Base-by-base conservation (phyloP, 2,329 filamentous ascomycete genomes). In the Neoascochyta sp. region DNA sequence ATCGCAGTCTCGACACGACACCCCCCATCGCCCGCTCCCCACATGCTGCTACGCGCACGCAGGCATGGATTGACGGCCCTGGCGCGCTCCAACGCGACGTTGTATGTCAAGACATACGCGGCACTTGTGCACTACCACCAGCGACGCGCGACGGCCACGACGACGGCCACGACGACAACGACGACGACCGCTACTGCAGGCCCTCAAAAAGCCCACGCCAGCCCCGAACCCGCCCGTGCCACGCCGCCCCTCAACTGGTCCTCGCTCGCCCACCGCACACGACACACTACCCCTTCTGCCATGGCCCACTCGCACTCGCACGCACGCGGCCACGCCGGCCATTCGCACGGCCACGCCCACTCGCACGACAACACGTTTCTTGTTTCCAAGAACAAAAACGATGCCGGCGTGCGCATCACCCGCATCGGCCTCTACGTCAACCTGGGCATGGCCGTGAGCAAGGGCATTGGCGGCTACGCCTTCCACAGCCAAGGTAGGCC, bases 331-430 rank as follows among this genome's bases (percentile, higher is more conserved):
- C 59, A 64, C 39, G 52, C 50, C 11, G 59, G 60, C 59, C 75
- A 79, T 45, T 64, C 68, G 34, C 76, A 78, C 48, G 67, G 70
- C 38, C 80, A 84, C 52, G 80, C 86, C 60, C 84, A 90, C 54
- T 81, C 88, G 58, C 85, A 92, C 62, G 87, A 95, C 65, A 92
- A 86, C 65, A 76, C 80, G 22, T 92, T 87, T 60, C 73, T 94
- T 27, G 83, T 80, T 4, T 90, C 85, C 5, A 74, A 73, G 43
- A 86, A 94, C 67, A 92, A 87, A 66, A 83, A 85, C 47, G 92
- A 98, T 65, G 88, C 92, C 27, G 87, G 87, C 45, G 93, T 95
- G 51, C 82, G 88, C 52, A 95, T 95, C 57, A 98, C 92, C 29
- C 75, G 87, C 44, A 83, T 96, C 51, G 87, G 87, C 15, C 74